Evolutionary conservation across 2,329 filamentous ascomycete genomes (phyloP).

Genomic region (Pseudocercospora macadamiae): DNA sequence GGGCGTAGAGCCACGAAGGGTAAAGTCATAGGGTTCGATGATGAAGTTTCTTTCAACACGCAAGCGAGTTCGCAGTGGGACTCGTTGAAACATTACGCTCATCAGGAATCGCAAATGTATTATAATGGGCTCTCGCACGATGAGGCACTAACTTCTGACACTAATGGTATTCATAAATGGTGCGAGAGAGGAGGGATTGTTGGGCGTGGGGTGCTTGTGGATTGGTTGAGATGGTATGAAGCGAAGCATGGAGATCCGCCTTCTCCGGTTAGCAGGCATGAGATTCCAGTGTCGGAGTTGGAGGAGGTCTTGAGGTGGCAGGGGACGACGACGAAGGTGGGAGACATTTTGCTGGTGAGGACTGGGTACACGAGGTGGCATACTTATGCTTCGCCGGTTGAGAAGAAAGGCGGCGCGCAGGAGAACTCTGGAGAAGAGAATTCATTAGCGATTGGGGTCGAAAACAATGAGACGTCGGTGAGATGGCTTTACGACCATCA

Average conservation of each 20-base stretch:
- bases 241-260: conserved; percentile 53
- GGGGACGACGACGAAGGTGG: conserved; percentile 42
- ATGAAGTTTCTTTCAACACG: conserved; percentile 60
- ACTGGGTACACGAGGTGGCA: conserved; percentile 47
- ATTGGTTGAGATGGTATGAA: conserved; percentile 44
- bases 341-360: conserved; percentile 60
- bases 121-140: conserved; percentile 34
- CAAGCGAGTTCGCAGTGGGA: conserved; percentile 63
- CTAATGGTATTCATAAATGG: conserved; percentile 48
- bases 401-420: conserved; percentile 25
- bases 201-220: conserved; percentile 58
- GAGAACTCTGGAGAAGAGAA: no score
- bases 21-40: conserved; percentile 44
- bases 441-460: conserved; percentile 40
- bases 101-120: conserved; percentile 34
- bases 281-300: conserved; percentile 46
- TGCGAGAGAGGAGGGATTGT: conserved; percentile 55
- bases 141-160: conserved; percentile 18
- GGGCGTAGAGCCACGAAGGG: conserved; percentile 23
- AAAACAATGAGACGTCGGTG: conserved; percentile 53
- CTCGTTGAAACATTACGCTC: conserved; percentile 49
- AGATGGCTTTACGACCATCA: conserved; percentile 53
- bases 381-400: conserved; percentile 23
- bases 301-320: conserved; percentile 30
- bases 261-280: conserved; percentile 50